These are phyloP conservation scores for Syzygium aromaticum DNA, from an alignment of 345 rosid species.

Conservation along the genomic window DNA sequence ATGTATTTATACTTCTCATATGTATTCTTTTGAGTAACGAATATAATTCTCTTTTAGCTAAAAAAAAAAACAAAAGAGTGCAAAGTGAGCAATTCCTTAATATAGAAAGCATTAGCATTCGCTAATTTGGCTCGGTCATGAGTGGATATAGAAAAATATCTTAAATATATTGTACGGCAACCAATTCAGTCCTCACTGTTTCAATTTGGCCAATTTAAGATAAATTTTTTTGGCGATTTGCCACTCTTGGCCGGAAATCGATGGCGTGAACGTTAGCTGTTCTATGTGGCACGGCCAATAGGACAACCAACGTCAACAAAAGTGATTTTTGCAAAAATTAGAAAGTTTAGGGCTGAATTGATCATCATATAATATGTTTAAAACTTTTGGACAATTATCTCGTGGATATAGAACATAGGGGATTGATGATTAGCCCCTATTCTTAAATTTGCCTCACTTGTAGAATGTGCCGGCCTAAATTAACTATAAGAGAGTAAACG, in stretches of 20 bases:
- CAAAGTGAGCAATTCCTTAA: not conserved
- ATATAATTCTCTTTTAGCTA: no score
- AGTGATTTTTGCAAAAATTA: not conserved
- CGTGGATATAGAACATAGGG: not conserved
- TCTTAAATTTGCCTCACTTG: not conserved
- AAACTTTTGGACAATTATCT: not conserved
- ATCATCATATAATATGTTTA: fast-evolving
- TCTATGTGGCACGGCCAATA: no score
- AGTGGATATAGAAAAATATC: not conserved
- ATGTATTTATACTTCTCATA: no score
- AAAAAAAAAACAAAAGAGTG: not conserved
- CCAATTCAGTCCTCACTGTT: fast-evolving
- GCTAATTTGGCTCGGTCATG: not conserved
- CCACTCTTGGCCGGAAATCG: not conserved
- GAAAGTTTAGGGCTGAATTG: fast-evolving
- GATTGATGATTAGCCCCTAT: not conserved
- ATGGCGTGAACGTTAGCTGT: not conserved
- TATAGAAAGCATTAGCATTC: not conserved
- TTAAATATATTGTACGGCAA: fast-evolving
- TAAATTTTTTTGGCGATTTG: not conserved
- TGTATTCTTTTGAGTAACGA: no score
- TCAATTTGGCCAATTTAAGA: not conserved
- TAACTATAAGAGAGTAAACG: no score
- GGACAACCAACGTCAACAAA: no score
- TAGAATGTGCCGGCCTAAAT: not conserved